These are phyloP conservation scores for Trichoderma endophyticum DNA, from an alignment of 2,329 filamentous ascomycete species.

Conservation along the genomic window DNA sequence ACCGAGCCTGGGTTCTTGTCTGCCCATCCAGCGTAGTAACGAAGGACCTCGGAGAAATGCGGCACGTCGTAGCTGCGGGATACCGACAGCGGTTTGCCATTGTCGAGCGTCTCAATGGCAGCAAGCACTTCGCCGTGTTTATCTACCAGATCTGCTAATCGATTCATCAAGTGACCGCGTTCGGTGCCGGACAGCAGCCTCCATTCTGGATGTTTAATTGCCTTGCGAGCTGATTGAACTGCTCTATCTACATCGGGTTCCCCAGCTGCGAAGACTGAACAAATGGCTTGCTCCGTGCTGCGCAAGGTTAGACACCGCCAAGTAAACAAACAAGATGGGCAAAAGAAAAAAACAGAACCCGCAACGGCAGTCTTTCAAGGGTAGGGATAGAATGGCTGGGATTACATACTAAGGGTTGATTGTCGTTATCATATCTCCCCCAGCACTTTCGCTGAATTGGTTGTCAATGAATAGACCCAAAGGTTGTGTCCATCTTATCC, in stretches of 20 bases:
- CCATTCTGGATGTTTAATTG: slow-evolving; percentile 67
- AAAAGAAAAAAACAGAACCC: slow-evolving; percentile 39
- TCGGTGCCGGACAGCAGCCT: slow-evolving; percentile 63
- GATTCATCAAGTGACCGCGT: slow-evolving; percentile 65
- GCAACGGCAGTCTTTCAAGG: slow-evolving; percentile 61
- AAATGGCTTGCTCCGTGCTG: slow-evolving; percentile 62
- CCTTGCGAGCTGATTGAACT: slow-evolving; percentile 65
- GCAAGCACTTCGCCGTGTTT: slow-evolving; percentile 53
- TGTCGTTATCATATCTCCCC: slow-evolving; percentile 60
- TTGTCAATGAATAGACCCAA: slow-evolving; percentile 82
- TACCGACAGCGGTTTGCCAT: slow-evolving; percentile 70
- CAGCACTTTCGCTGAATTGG: slow-evolving; percentile 67
- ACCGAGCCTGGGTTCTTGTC: slow-evolving; percentile 78
- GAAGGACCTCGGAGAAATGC: slow-evolving; percentile 48
- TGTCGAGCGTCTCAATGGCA: slow-evolving; percentile 70
- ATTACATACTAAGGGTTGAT: slow-evolving; percentile 63
- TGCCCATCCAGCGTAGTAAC: slow-evolving; percentile 76
- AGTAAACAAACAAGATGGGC: neutral
- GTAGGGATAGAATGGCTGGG: slow-evolving; percentile 39
- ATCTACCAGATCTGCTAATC: slow-evolving; percentile 67
- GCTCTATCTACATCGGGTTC: slow-evolving; percentile 66
- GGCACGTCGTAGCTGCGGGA: slow-evolving; percentile 62
- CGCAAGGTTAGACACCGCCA: neutral
- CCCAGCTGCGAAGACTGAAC: slow-evolving; percentile 66
- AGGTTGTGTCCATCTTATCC: slow-evolving; percentile 67